These are phyloP conservation scores for Murraya koenigii DNA, from an alignment of 345 rosid species.

Conservation along the genomic window DNA sequence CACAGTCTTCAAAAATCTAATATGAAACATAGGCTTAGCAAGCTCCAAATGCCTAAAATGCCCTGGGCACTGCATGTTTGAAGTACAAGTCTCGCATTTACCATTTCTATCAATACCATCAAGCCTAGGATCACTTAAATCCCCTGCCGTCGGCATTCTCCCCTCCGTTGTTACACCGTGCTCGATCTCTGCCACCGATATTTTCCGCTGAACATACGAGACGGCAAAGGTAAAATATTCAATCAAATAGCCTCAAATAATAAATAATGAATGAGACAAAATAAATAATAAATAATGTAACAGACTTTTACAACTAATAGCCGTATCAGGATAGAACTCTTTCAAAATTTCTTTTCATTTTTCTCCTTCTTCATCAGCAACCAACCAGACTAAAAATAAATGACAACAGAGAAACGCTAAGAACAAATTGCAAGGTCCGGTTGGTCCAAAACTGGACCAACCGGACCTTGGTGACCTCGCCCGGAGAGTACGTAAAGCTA, in stretches of 20 bases:
- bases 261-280: too few relatives aligned
- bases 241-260: too few relatives aligned
- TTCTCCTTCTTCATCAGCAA: neutral
- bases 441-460: too few relatives aligned
- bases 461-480: slow-evolving; percentile 91
- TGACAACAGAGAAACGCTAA: neutral
- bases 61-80: slow-evolving; percentile 93
- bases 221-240: neutral
- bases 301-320: too few relatives aligned
- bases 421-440: slow-evolving; percentile 51
- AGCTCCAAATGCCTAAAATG: slow-evolving; percentile 97
- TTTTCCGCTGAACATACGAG: slow-evolving; percentile 74
- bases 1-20: slow-evolving; percentile 88
- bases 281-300: too few relatives aligned
- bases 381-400: slow-evolving; percentile 9
- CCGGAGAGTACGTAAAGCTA: slow-evolving; percentile 83
- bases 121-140: slow-evolving; percentile 74
- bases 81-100: slow-evolving; percentile 90
- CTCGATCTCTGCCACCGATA: slow-evolving; percentile 82
- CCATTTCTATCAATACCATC: slow-evolving; percentile 86
- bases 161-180: slow-evolving; percentile 84
- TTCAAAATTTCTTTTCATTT: neutral
- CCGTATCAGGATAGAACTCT: too few relatives aligned
- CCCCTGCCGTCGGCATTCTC: slow-evolving; percentile 76
- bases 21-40: slow-evolving; percentile 94